Evolutionary conservation across 768 basidiomycete genomes (phyloP), one percentile per base, ranked within the genome.

Genomic region (Saitozyma sp.): DNA sequence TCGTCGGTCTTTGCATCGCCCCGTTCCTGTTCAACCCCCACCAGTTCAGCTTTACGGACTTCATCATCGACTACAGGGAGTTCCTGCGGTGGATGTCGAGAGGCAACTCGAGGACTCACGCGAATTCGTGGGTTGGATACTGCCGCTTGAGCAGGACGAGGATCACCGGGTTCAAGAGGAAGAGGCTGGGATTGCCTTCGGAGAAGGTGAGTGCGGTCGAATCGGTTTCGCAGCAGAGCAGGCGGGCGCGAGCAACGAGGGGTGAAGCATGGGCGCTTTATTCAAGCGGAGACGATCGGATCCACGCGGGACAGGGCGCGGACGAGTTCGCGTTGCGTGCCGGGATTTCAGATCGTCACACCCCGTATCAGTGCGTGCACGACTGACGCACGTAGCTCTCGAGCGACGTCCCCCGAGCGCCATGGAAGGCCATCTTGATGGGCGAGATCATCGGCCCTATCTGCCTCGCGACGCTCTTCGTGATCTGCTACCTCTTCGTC

Each of bases 21-120:
- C 96, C 96, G 8, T 99, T 99, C 89, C 79, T 97, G 74, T 99
- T 98, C 86, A 99, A 98, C 78, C 96, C 96, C n/a, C 96, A 99
- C 80, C 96, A 98, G 80, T 99, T 99, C 82, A 90, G 91, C 17
- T 89, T 93, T 80, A 86, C 92, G 45, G 96, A 99, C 80, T 99
- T 94, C 80, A 86, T 98, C 79, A 90, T 98, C 76, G 96, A 99
- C 81, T 80, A 98, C 76, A 91, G 95, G 70, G 95, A 98, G 82
- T 98, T 93, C 82, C 82, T 99, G 67, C 86, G 96, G 66, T 99
- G 96, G 96, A 98, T 99, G 94, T 94, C 88, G 41, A 87, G 96
- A 56, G 96, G 96, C 58, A 99, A 99, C 82, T 97, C 96, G 45
- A 85, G 93, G 40, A 92, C 92, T 19, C 96, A 99, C 80, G 90